A percentile compares a stretch with the other conserved stretches of the same genome.
phyloP scores from a whole-genome alignment of 257 asterid species.

The Nicotiana tomentosiformis region DNA sequence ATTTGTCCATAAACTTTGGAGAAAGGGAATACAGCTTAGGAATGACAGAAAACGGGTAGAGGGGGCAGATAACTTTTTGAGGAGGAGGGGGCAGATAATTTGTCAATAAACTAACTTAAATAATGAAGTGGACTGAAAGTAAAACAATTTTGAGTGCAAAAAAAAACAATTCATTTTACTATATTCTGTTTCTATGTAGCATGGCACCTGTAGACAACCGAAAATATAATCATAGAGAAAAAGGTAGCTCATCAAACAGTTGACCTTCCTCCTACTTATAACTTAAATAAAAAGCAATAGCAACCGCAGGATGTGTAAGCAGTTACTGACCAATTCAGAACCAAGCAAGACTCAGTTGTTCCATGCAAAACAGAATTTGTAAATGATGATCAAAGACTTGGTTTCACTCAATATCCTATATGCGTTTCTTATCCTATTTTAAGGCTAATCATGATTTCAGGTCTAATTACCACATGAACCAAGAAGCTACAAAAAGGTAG shows the following conservation, averaged over 20 bases:
- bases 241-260: background rate
- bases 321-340: background rate
- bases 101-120: background rate
- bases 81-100: too few relatives aligned
- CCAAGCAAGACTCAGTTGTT: background rate
- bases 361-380: background rate
- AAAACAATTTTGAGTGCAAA: too few relatives aligned
- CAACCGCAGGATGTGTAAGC: background rate
- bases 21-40: too few relatives aligned
- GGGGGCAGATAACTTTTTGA: too few relatives aligned
- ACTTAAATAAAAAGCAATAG: background rate
- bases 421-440: background rate
- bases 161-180: too few relatives aligned
- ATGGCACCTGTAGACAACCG: too few relatives aligned
- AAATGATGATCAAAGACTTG: background rate
- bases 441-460: background rate
- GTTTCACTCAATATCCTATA: background rate
- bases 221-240: too few relatives aligned
- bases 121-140: background rate
- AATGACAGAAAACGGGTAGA: too few relatives aligned
- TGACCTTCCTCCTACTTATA: background rate
- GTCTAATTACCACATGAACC: background rate
- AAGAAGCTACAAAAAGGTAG: background rate
- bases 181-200: too few relatives aligned
- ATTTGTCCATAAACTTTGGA: too few relatives aligned